Conservation (phyloP, 169 alveolate species). For the Eimeria praecox region DNA sequence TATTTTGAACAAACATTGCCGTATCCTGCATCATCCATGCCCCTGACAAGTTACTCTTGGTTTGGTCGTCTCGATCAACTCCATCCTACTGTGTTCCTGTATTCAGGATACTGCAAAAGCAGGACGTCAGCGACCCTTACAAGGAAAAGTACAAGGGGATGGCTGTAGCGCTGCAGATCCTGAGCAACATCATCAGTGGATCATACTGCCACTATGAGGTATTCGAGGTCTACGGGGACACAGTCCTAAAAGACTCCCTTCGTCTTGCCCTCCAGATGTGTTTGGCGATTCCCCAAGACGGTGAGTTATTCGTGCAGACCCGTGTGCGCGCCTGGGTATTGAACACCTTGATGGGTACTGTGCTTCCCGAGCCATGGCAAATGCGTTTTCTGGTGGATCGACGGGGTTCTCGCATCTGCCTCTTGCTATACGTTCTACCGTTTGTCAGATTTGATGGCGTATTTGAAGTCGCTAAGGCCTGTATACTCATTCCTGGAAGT, state of each 20-base stretch:
- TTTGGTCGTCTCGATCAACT: neutral
- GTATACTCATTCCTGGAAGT: conserved; percentile 93
- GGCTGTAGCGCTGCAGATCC: conserved; percentile 92
- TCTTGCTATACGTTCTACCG: neutral
- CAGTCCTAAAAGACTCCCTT: conserved; percentile 92
- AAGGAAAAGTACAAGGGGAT: conserved; percentile 95
- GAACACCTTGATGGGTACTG: neutral
- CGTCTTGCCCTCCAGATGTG: conserved; percentile 93
- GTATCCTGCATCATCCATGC: neutral
- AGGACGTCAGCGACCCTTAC: conserved; percentile 91
- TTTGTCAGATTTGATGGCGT: conserved; percentile 81
- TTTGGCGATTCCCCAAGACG: conserved; percentile 90
- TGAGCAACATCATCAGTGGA: conserved; percentile 95
- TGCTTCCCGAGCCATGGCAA: neutral
- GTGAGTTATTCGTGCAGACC: conserved; percentile 15
- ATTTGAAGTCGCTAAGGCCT: conserved; percentile 88
- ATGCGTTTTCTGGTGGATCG: neutral
- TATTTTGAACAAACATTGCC: too few relatives aligned
- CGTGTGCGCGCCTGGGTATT: neutral
- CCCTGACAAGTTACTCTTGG: neutral
- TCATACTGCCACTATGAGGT: conserved; percentile 96
- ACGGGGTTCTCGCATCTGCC: neutral
- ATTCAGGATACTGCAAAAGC: conserved; percentile 87
- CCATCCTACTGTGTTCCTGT: neutral
- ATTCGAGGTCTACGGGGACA: conserved; percentile 95